phyloP scores from a whole-genome alignment of 2,329 filamentous ascomycete species.

The Colletotrichum viniferum region DNA sequence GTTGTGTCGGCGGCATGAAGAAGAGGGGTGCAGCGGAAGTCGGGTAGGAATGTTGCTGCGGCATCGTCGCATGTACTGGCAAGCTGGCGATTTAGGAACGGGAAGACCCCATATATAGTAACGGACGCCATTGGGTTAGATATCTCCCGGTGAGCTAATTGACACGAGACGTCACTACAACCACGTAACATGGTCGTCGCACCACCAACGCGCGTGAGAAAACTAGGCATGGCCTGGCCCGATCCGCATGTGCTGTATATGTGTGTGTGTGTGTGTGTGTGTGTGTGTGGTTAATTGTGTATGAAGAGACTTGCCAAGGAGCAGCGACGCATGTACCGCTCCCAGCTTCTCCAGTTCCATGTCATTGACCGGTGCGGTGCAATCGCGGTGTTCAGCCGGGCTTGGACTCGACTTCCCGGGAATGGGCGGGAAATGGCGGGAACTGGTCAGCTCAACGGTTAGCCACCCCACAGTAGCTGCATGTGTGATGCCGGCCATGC shows the following conservation, averaged over 20 bases:
- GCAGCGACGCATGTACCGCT: neutral
- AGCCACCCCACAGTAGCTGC: slow-evolving; percentile 19
- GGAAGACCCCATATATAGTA: neutral
- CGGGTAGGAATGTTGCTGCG: neutral
- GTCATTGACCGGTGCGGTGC: slow-evolving; percentile 5
- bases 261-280: too few relatives aligned
- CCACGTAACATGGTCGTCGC: neutral
- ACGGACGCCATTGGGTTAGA: neutral
- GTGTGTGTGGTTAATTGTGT: neutral
- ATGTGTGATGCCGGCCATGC: slow-evolving; percentile 22
- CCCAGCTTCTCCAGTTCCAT: neutral
- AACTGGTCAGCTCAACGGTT: neutral
- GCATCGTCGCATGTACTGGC: neutral
- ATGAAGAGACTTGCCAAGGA: neutral
- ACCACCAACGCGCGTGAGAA: neutral
- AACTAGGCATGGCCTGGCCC: neutral
- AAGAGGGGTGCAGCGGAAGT: neutral
- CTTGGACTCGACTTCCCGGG: neutral
- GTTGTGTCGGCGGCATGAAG: neutral
- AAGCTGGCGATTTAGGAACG: neutral
- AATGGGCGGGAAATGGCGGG: slow-evolving; percentile 5
- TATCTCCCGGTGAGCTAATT: neutral
- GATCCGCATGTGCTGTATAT: neutral
- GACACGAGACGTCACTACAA: neutral
- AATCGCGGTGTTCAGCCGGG: neutral